Evolutionary conservation across 257 asterid species (phyloP).

Genomic region (Oldenlandia corymbosa): DNA sequence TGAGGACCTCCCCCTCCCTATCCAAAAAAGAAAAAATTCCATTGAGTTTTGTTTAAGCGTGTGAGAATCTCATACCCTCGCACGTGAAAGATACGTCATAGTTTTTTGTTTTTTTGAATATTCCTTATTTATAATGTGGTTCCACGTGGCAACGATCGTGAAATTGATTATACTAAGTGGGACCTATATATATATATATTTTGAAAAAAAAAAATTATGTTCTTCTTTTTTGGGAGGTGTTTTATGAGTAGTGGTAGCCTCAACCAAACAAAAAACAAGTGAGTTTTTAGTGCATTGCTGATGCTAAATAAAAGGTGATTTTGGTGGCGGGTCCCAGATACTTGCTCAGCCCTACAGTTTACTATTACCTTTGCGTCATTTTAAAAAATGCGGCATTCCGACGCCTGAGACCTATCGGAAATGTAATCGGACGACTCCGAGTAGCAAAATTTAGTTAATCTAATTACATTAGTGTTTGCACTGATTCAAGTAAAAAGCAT

Average conservation of each 20-base stretch:
- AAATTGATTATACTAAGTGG: slow-evolving; percentile 12
- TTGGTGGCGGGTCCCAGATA: slow-evolving; percentile 20
- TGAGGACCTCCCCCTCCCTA: background rate
- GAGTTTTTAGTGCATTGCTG: slow-evolving; percentile 49
- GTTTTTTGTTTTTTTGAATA: slow-evolving; percentile 44
- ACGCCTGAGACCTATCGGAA: slow-evolving; percentile 19
- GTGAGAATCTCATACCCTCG: slow-evolving; percentile 14
- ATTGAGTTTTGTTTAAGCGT: slow-evolving; percentile 4
- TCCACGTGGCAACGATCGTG: slow-evolving; percentile 29
- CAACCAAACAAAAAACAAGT: slow-evolving; percentile 13
- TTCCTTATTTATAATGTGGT: slow-evolving; percentile 28
- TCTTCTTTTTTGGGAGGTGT: no score
- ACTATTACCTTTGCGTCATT: slow-evolving; percentile 18
- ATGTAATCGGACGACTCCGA: no score
- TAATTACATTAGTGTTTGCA: background rate
- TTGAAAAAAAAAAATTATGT: no score
- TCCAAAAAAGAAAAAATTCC: slow-evolving; percentile 12
- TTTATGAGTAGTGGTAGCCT: slow-evolving; percentile 25
- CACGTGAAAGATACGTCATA: slow-evolving; percentile 12
- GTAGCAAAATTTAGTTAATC: no score
- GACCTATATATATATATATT: background rate
- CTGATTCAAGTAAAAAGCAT: background rate
- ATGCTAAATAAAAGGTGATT: slow-evolving; percentile 15
- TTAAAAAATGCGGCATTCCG: slow-evolving; percentile 15
- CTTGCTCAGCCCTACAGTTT: no score